Base-by-base conservation (phyloP, 2,329 filamentous ascomycete species). In the Neoascochyta sp. region DNA sequence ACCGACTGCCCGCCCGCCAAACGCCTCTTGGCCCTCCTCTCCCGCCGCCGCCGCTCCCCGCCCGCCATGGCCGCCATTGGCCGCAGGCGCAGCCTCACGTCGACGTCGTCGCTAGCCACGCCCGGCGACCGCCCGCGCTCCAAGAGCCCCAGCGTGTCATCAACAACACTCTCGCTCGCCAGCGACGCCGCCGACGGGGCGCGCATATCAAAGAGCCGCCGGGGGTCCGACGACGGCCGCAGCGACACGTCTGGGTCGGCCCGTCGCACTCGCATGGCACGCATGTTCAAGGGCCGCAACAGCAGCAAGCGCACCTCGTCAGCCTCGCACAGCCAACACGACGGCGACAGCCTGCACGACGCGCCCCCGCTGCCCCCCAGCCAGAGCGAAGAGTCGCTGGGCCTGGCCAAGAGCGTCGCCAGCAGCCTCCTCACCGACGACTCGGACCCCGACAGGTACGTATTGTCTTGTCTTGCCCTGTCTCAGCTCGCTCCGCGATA, bases 341-440 rank as follows among this genome's bases (percentile, higher is more conserved):
- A 35, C 7, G n/a, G 33, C 14, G 29, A 19, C 32, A 15, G 15
- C 19, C 18, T 16, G 26, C 27, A 16, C 12, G 27, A 23, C 26
- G 24, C 29, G 27, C 29, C 21, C 22, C 27, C 18, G 27, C 30
- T 14, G 34, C 24, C 40, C 26, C 43, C 33, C 13, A 47, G 39
- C 35, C 44, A 45, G 32, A 68, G 65, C 47, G 57, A 63, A 30
- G 62, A 68, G 20, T 66, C 65, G n/a, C 52, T 69, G 14, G 56
- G 54, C 4, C 48, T 65, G 26, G 57, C 62, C 41, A 67, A 60
- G 43, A 70, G 67, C 50, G 63, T 66, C 14, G 49, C 64, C 22
- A 71, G 68, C 62, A 72, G 68, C 48, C 63, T 73, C 26, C 50
- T 69, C 32, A 71, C 69, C 10, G 68, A 73, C 38, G 70, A 74